Evolutionary conservation across 257 asterid genomes (phyloP), one percentile per base, ranked within the genome.

Genomic region (Rubia yunnanensis): DNA sequence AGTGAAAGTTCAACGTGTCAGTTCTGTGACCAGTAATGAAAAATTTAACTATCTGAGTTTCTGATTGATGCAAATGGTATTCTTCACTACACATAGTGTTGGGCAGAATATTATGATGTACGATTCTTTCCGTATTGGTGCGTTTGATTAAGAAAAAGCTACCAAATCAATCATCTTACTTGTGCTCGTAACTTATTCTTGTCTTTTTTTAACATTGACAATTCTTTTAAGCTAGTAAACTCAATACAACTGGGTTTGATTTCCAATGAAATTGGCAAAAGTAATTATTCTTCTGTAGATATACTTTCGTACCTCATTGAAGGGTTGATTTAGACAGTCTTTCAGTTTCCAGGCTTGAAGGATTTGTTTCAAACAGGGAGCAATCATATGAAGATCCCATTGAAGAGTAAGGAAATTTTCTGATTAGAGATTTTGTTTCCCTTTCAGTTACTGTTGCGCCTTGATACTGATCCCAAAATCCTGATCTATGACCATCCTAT

Each of bases 341-440:
- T 80, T 74, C 99, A 94, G 99, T 94, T 85, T 94, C 99, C 81
- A 94, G 97, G 84, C 97, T 94, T 66, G 99, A 94, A 88, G 99
- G 99, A 70, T 94, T 94, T 85, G 96, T 94, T 75, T 94, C 99
- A 67, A 94, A 94, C 82, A 81, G 97, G 81, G 99, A 94, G 86
- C 99, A 90, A 82, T 82, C 84, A 70, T 94, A 94, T 79, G 99
- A 94, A 83, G 99, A 94, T 84, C 99, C 99, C 39, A 94, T 94
- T 75, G 99, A 94, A 76, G 99, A 94, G 99, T 94, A 85, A 83
- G 86, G 72, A 71, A 66, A 75, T 54, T 65, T 36, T 60, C 60
- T 66, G 35, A 39, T 54, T 66, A 41, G 66, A 62, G 55, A 13
- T 57, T 30, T 75, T 65, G 53, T 34, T 72, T 55, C 65, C 64